Evolutionary conservation across 169 alveolate genomes (phyloP).

Genomic region (Amoebophrya sp.): DNA sequence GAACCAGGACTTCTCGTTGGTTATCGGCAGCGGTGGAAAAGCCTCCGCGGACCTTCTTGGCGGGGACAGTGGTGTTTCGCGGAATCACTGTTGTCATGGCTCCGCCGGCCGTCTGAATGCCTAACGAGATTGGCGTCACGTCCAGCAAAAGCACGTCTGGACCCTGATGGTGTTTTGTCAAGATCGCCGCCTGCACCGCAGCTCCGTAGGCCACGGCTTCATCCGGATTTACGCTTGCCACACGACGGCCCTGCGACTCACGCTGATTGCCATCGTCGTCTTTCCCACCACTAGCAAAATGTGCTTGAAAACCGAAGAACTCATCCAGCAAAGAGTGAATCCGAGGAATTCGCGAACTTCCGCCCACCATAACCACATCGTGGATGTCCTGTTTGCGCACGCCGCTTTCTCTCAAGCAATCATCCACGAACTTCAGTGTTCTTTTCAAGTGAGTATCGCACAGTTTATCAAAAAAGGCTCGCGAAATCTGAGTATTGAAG

Average conservation of each 20-base stretch:
- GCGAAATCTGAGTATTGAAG: conserved; percentile 82
- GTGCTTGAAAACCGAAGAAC: conserved; percentile 88
- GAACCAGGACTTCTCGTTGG: conserved; percentile 88
- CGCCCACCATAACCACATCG: conserved; percentile 93
- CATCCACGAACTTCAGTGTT: conserved; percentile 83
- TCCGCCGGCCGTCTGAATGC: conserved; percentile 93
- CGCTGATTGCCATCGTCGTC: too few species aligned
- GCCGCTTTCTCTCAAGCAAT: conserved; percentile 80
- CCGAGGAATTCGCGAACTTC: conserved; percentile 92
- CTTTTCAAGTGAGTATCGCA: conserved; percentile 80
- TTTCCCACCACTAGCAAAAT: conserved; percentile 89
- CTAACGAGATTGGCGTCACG: conserved; percentile 93
- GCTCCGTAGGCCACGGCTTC: conserved; percentile 99
- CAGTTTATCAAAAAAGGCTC: conserved; percentile 89
- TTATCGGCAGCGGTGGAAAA: conserved; percentile 91
- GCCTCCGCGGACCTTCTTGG: conserved; percentile 80
- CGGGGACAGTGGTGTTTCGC: conserved; percentile 90
- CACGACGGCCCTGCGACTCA: conserved; percentile 87
- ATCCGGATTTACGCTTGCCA: conserved; percentile 96
- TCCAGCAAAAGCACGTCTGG: conserved; percentile 85
- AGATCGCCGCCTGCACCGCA: conserved; percentile 96
- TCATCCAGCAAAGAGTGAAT: conserved; percentile 81
- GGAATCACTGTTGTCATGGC: conserved; percentile 88
- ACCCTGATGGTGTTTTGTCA: conserved; percentile 73
- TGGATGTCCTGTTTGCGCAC: conserved; percentile 77